Percentiles rank a stretch among this genome's conserved stretches.
Conservation (phyloP, 768 basidiomycete species). For the Termitomyces sp. region DNA sequence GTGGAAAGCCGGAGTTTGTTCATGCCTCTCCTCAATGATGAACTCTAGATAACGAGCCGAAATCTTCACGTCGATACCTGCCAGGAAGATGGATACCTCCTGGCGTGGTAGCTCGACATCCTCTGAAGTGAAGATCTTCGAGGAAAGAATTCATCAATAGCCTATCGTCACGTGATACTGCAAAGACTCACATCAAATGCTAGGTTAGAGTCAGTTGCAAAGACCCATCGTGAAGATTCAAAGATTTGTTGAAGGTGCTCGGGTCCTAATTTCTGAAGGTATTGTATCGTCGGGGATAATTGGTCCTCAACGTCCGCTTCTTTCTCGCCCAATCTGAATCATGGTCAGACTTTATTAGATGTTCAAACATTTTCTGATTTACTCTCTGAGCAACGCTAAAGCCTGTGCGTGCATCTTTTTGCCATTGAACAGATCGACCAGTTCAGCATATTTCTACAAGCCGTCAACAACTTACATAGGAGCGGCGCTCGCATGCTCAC, state of each 20-base stretch:
- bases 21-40: slow-evolving; percentile 71
- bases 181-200: slow-evolving; percentile 63
- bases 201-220: slow-evolving; percentile 67
- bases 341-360: not conserved
- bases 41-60: slow-evolving; percentile 84
- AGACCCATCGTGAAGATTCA: slow-evolving; percentile 80
- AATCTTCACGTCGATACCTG: slow-evolving; percentile 62
- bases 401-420: slow-evolving; percentile 96
- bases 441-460: slow-evolving; percentile 82
- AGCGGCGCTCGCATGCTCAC: slow-evolving; percentile 31
- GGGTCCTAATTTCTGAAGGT: slow-evolving; percentile 87
- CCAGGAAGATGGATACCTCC: slow-evolving; percentile 75
- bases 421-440: slow-evolving; percentile 88
- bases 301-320: slow-evolving; percentile 78
- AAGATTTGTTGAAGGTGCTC: slow-evolving; percentile 82
- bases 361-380: slow-evolving; percentile 25
- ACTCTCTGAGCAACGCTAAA: slow-evolving; percentile 82
- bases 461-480: not conserved
- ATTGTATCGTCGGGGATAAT: slow-evolving; percentile 78
- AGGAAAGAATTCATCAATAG: not conserved
- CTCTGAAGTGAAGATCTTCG: slow-evolving; percentile 91
- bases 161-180: not conserved
- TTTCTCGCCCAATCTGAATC: slow-evolving; percentile 72
- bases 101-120: slow-evolving; percentile 86
- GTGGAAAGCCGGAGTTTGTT: slow-evolving; percentile 69